Evolutionary conservation across 106 monocot genomes (phyloP).

Genomic region (Acorus gramineus): DNA sequence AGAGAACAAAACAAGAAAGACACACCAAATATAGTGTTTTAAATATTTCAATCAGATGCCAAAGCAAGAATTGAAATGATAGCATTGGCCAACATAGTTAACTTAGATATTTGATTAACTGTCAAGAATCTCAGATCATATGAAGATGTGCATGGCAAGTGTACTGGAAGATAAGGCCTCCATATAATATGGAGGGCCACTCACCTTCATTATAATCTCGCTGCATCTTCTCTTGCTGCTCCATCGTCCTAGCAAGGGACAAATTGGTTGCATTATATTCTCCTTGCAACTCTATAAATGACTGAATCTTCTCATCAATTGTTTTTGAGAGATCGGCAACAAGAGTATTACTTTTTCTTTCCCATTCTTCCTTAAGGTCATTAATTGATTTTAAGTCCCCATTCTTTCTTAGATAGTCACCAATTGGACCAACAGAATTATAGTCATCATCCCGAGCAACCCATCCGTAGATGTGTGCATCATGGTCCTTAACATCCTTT

Average conservation of each 20-base stretch:
- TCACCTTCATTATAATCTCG: conserved; percentile 55
- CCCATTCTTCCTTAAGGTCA: conserved; percentile 32
- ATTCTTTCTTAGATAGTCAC: conserved; percentile 33
- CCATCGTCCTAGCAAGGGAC: conserved; percentile 36
- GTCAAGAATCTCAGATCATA: too few species aligned
- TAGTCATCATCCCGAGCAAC: conserved; percentile 60
- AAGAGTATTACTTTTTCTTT: conserved; percentile 31
- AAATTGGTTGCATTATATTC: conserved; percentile 34
- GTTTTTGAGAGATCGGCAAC: conserved; percentile 30
- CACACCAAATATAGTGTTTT: not conserved
- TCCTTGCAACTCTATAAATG: conserved; percentile 42
- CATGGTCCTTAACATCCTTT: not conserved
- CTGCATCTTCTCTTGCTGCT: conserved; percentile 30
- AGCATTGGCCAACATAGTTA: too few species aligned
- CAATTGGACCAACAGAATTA: conserved; percentile 25
- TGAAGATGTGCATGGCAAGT: too few species aligned
- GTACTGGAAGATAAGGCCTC: too few species aligned
- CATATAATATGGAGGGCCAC: not conserved
- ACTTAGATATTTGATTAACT: too few species aligned
- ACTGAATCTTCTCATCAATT: conserved; percentile 42
- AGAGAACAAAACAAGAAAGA: conserved; percentile 3
- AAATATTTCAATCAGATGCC: not conserved
- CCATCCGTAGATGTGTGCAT: conserved; percentile 47
- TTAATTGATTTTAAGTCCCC: conserved; percentile 53
- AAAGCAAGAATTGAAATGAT: not conserved